These are phyloP conservation scores for Combretum micranthum DNA, from an alignment of 345 rosid genomes.

Conservation along the genomic window DNA sequence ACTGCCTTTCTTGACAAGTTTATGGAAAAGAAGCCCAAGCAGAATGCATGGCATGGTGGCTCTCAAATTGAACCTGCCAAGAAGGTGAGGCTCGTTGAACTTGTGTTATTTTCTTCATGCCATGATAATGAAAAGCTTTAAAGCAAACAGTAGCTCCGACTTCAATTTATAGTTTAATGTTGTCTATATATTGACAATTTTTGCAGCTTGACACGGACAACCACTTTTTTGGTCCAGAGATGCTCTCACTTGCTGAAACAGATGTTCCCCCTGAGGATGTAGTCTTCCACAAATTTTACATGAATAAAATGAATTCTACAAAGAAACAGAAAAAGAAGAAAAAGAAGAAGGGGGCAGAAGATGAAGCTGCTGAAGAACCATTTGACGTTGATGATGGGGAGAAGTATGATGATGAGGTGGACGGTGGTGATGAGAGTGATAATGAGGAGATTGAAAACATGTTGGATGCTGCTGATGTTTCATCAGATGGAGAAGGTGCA, in stretches of 20 bases:
- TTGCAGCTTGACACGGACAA: slow-evolving; percentile 70
- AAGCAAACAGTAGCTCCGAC: too few relatives aligned
- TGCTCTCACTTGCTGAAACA: slow-evolving; percentile 71
- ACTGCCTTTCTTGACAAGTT: slow-evolving; percentile 87
- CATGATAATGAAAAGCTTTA: too few relatives aligned
- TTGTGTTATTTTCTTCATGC: too few relatives aligned
- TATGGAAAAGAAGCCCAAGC: slow-evolving; percentile 96
- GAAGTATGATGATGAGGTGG: slow-evolving; percentile 43
- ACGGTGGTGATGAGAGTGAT: slow-evolving; percentile 78
- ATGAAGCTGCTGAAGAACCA: slow-evolving; percentile 70
- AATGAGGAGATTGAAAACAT: slow-evolving; percentile 83
- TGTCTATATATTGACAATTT: not conserved
- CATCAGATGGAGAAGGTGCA: slow-evolving; percentile 54
- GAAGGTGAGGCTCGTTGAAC: slow-evolving; percentile 37
- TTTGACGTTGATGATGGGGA: slow-evolving; percentile 53
- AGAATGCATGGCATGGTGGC: slow-evolving; percentile 86
- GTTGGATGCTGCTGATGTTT: slow-evolving; percentile 52
- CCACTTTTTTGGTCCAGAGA: slow-evolving; percentile 73
- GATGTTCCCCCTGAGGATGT: slow-evolving; percentile 93
- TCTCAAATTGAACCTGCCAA: slow-evolving; percentile 96
- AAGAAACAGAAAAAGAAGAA: slow-evolving; percentile 71
- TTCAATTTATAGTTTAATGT: not conserved
- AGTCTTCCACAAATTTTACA: slow-evolving; percentile 88
- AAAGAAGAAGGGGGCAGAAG: slow-evolving; percentile 68
- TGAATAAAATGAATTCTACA: slow-evolving; percentile 64